Conservation (phyloP, 2,329 filamentous ascomycete genomes). For the Xylaria sp. region DNA sequence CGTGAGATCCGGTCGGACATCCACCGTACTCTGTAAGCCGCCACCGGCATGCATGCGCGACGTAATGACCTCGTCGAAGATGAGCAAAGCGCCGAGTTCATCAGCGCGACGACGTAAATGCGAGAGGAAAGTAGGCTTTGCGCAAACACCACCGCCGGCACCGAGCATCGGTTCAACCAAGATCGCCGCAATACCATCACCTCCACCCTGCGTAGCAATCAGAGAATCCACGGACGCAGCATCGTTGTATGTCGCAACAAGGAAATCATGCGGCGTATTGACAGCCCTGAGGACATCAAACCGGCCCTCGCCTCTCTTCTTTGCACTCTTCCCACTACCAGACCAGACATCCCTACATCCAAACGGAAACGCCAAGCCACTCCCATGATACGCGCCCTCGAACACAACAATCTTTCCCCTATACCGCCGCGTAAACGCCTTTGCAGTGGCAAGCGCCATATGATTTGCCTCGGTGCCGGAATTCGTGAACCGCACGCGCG, state of each 20-base stretch:
- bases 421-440: conserved; percentile 12
- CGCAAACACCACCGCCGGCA: conserved; percentile 53
- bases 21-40: conserved; percentile 40
- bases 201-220: conserved; percentile 33
- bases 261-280: conserved; percentile 42
- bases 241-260: conserved; percentile 60
- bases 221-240: conserved; percentile 39
- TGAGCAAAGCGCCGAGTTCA: conserved; percentile 50
- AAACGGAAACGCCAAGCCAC: conserved; percentile 13
- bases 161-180: conserved; percentile 64
- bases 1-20: conserved; percentile 54
- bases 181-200: conserved; percentile 51
- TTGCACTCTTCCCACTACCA: not conserved
- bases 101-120: conserved; percentile 45
- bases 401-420: conserved; percentile 16
- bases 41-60: conserved; percentile 48
- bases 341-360: conserved; percentile 12
- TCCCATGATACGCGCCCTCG: conserved; percentile 18
- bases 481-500: conserved; percentile 18
- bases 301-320: not conserved
- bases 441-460: conserved; percentile 17
- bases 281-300: conserved; percentile 13
- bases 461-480: conserved; percentile 21
- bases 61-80: conserved; percentile 69
- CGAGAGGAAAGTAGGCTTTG: conserved; percentile 45